Conservation (phyloP, 1,284 basidiomycete genomes). For the Fomes fomentarius region DNA sequence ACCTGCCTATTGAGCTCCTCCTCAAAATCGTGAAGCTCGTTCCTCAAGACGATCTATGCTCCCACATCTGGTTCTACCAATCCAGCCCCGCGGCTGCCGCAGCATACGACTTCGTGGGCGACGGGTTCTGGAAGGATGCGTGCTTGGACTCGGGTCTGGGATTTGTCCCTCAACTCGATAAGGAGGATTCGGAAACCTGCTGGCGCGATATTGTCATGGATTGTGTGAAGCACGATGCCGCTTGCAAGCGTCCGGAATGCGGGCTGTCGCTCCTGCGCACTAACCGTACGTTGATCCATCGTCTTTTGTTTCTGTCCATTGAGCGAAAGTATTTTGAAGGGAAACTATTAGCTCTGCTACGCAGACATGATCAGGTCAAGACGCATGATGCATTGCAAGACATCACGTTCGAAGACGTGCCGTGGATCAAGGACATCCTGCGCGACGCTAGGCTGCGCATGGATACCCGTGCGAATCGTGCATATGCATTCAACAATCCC, state of each 20-base stretch:
- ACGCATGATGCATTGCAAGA: no score
- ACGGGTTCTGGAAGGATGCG: slow-evolving; percentile 8
- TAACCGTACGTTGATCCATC: background rate
- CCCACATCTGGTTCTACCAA: slow-evolving; percentile 18
- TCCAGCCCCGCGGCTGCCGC: slow-evolving; percentile 1
- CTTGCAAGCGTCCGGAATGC: slow-evolving; percentile 5
- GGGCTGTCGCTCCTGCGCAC: background rate
- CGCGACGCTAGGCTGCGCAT: background rate
- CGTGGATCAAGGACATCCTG: background rate
- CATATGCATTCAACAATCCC: background rate
- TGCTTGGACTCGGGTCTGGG: slow-evolving; percentile 11
- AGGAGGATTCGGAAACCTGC: background rate
- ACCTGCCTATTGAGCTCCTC: slow-evolving; percentile 14
- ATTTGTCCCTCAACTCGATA: background rate
- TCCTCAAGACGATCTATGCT: slow-evolving; percentile 10
- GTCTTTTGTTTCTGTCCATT: background rate
- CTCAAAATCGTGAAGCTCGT: slow-evolving; percentile 19
- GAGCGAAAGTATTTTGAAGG: background rate
- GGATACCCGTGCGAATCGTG: background rate
- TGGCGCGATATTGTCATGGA: slow-evolving; percentile 14
- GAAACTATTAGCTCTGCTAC: no score
- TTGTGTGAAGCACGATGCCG: background rate
- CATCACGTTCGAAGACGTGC: background rate
- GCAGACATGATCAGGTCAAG: no score
- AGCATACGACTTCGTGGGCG: slow-evolving; percentile 1